Evolutionary conservation across 495 filamentous ascomycete species (phyloP), one percentile per base, ranked within the genome.

Genomic region (Penicillium ucsense): DNA sequence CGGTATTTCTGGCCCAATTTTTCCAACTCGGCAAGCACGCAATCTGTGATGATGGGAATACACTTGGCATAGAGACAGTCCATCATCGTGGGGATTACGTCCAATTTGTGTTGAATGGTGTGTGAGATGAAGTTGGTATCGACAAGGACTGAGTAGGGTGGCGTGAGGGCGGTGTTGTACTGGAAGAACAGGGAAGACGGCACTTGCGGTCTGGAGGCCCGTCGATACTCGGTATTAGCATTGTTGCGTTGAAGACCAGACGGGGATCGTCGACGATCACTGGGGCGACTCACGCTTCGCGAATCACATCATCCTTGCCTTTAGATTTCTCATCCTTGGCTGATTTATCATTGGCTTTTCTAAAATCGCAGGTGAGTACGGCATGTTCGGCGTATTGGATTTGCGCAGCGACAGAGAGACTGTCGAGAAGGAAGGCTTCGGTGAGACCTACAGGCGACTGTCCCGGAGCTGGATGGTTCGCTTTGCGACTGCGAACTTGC

Each of bases 101-200:
- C 87, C 10, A 95, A 78, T 68, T 98, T 98, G 52, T 82, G 78
- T 52, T 89, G 85, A 30, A 97, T 88, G 4, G 88, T 89, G 63
- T 94, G 88, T 35, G 81, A 86, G 43, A 97, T 78, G 61, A 98
- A 98, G 64, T 96, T 96, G 68, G 90, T 95, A 68, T 95, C 89
- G 51, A 84, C 75, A 30, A 94, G 81, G 35, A 94, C 78, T 9
- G 74, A 78, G 73, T 94, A 95, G n/a, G 89, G 89, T 2, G 92
- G 92, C 20, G 84, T 78, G 43, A 98, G 80, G 30, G 88, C 85
- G 40, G 85, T 85, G 69, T 98, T 98, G 73, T 90, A 87, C 54
- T 88, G 79, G 71, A 95, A 96, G 81, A 96, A 98, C 67, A 98
- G 83, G 40, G 80, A 76, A 6, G 89, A 89, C 5, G 91, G 84